Percentiles rank a stretch among this genome's conserved stretches.
Evolutionary conservation across 441 rosid genomes (phyloP).

Genomic region (Euphorbia schlechtendalii): DNA sequence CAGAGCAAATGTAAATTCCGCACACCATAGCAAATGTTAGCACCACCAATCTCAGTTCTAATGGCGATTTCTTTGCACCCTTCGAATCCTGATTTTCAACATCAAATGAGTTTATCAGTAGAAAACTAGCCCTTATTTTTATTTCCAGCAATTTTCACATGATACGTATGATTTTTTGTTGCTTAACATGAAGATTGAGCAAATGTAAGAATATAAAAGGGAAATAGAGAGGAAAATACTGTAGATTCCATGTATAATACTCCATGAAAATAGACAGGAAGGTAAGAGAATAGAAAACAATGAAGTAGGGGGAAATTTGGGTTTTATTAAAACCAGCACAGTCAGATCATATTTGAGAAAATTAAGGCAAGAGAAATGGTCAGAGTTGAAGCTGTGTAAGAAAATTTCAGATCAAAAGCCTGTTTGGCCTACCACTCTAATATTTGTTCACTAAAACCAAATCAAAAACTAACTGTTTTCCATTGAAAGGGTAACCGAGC

Average conservation of each 20-base stretch:
- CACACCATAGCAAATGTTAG: constrained; percentile 36
- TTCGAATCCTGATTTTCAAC: constrained; percentile 31
- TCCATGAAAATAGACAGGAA: constrained; percentile 21
- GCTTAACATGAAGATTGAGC: too few species aligned
- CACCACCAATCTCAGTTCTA: constrained; percentile 25
- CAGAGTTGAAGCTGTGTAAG: too few species aligned
- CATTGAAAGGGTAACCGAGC: too few species aligned
- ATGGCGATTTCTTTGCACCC: constrained; percentile 40
- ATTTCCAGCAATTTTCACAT: too few species aligned
- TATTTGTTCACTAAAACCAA: neutral
- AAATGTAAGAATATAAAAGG: neutral
- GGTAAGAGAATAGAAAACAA: neutral
- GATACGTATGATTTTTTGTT: too few species aligned
- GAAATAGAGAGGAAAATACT: constrained; percentile 8
- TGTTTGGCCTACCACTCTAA: neutral
- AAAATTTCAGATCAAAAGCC: constrained; percentile 12
- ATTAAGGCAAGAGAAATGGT: constrained; percentile 32
- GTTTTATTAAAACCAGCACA: constrained; percentile 1
- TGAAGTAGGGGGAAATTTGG: constrained; percentile 7
- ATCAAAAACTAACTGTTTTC: neutral
- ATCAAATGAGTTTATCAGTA: too few species aligned
- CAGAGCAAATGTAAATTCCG: constrained; percentile 39
- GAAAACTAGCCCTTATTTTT: too few species aligned
- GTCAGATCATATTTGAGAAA: constrained; percentile 22
- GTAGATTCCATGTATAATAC: constrained; percentile 26